A percentile compares a stretch with the other conserved stretches of the same genome.
Conservation (phyloP, 2,329 filamentous ascomycete species). For the Pseudogymnoascus sp. region DNA sequence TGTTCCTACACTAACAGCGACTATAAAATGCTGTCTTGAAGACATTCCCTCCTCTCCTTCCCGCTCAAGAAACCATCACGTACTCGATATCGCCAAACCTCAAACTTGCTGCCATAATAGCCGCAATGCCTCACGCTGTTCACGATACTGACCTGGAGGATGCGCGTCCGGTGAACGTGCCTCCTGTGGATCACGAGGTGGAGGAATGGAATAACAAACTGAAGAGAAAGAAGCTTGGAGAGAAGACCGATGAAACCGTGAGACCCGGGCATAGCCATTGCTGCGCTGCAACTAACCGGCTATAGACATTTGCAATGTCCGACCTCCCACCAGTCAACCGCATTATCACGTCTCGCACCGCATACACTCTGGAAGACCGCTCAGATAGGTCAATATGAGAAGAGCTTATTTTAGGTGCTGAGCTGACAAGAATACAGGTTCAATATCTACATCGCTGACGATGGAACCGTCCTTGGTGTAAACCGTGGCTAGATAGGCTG, state of each 20-base stretch:
- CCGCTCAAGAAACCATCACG: background rate
- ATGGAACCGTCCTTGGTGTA: background rate
- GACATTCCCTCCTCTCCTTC: background rate
- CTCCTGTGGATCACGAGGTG: background rate
- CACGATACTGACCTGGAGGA: background rate
- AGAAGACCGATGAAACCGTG: background rate
- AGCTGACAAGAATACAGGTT: background rate
- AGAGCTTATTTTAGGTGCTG: background rate
- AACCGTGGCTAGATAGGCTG: background rate
- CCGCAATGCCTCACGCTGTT: background rate
- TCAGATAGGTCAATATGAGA: background rate
- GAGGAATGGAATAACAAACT: background rate
- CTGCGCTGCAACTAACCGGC: background rate
- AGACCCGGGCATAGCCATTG: background rate
- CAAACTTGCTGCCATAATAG: background rate
- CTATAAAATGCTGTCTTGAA: background rate
- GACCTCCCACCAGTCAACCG: background rate
- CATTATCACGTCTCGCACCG: background rate
- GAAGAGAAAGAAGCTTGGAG: background rate
- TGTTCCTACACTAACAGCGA: background rate
- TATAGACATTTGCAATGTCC: background rate
- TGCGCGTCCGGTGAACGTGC: background rate
- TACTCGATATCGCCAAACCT: background rate
- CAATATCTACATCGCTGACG: background rate
- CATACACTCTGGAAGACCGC: background rate